These are phyloP conservation scores for Hypoxylon rubiginosum DNA, from an alignment of 2,329 filamentous ascomycete genomes.

Conservation along the genomic window DNA sequence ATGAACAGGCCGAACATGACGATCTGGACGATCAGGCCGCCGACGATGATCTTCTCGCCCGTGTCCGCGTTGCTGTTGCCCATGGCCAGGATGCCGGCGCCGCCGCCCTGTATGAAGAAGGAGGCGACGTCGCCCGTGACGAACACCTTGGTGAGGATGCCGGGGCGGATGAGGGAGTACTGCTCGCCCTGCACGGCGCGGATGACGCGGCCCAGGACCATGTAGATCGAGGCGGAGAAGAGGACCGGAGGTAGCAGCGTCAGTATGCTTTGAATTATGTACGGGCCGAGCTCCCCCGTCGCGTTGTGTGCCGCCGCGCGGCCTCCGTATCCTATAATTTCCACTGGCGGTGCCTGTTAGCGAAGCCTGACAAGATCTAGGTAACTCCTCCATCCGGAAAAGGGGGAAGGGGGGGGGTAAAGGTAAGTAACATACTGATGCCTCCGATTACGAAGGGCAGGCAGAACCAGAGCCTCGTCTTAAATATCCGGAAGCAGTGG, in stretches of 20 bases:
- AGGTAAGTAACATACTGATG: conserved; percentile 57
- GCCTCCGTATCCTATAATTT: conserved; percentile 59
- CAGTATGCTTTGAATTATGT: conserved; percentile 58
- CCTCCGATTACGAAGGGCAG: conserved; percentile 63
- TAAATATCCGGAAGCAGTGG: conserved; percentile 60
- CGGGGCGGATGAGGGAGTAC: conserved; percentile 52
- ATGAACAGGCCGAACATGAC: conserved; percentile 70
- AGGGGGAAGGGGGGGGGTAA: no score
- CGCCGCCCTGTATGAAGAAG: conserved; percentile 64
- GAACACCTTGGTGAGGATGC: conserved; percentile 67
- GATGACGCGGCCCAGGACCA: conserved; percentile 62
- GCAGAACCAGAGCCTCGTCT: conserved; percentile 64
- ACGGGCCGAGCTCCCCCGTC: conserved; percentile 54
- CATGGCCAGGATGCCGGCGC: conserved; percentile 55
- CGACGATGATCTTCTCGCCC: conserved; percentile 68
- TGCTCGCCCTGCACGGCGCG: conserved; percentile 54
- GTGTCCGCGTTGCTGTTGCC: conserved; percentile 47
- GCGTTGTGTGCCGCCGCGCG: conserved; percentile 49
- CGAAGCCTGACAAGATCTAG: no score
- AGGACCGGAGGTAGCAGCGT: conserved; percentile 63
- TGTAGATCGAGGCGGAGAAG: conserved; percentile 66
- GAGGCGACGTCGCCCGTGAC: conserved; percentile 67
- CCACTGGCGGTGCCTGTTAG: conserved; percentile 56
- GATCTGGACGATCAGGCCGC: conserved; percentile 69
- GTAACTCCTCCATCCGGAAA: no score